A percentile compares a stretch with the other conserved stretches of the same genome.
phyloP scores from a whole-genome alignment of 1,284 basidiomycete genomes.

The Ceratobasidium sp. region DNA sequence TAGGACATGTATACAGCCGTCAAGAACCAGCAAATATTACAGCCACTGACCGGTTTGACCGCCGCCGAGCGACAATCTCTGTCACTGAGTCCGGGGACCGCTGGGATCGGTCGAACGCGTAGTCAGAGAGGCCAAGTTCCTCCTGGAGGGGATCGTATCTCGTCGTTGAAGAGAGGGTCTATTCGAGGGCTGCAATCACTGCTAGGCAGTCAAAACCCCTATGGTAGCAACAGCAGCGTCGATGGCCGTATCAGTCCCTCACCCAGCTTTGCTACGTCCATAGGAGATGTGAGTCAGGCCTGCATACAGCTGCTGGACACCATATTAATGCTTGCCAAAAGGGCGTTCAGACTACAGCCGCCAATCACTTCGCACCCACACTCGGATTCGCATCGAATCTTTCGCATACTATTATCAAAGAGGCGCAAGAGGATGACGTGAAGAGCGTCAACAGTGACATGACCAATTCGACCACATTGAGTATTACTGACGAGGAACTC shows the following conservation, averaged over 20 bases:
- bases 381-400: slow-evolving; percentile 96
- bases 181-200: slow-evolving; percentile 86
- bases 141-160: slow-evolving; percentile 67
- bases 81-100: slow-evolving; percentile 59
- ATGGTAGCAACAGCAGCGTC: slow-evolving; percentile 71
- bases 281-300: slow-evolving; percentile 68
- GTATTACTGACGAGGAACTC: slow-evolving; percentile 91
- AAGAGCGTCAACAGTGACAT: slow-evolving; percentile 70
- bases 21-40: slow-evolving; percentile 88
- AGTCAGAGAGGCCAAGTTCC: slow-evolving; percentile 61
- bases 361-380: slow-evolving; percentile 73
- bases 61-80: slow-evolving; percentile 57
- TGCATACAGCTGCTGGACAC: too few species aligned
- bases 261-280: slow-evolving; percentile 84
- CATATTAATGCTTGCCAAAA: slow-evolving; percentile 42
- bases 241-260: slow-evolving; percentile 89
- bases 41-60: slow-evolving; percentile 64
- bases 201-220: slow-evolving; percentile 72
- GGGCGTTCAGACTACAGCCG: slow-evolving; percentile 51
- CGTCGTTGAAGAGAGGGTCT: slow-evolving; percentile 85
- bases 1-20: slow-evolving; percentile 95
- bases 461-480: slow-evolving; percentile 70
- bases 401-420: slow-evolving; percentile 94
- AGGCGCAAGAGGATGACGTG: slow-evolving; percentile 90
- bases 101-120: slow-evolving; percentile 64